Evolutionary conservation across 192 early-diverging fungal genomes (phyloP).

Genomic region (Mortierella hygrophila): DNA sequence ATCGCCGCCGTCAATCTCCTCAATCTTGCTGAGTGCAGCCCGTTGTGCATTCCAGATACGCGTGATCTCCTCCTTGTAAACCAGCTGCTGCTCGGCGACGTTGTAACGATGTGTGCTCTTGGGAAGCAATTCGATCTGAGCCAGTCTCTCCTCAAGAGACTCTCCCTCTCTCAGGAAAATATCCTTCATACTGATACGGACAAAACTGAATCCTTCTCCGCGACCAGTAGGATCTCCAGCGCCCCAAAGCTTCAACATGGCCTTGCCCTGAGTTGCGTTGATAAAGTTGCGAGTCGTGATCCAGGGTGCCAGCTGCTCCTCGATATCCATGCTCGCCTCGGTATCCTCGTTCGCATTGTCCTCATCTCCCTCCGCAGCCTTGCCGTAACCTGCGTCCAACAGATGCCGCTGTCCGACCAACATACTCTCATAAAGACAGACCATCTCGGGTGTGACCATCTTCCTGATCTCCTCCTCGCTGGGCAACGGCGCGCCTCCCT

Average conservation of each 20-base stretch:
- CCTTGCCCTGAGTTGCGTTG: conserved; percentile 92
- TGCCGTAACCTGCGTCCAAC: conserved; percentile 90
- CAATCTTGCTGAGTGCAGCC: conserved; percentile 67
- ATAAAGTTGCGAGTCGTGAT: conserved; percentile 96
- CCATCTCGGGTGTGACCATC: conserved; percentile 93
- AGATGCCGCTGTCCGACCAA: conserved; percentile 92
- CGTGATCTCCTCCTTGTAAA: conserved; percentile 93
- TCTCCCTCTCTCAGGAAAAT: conserved; percentile 93
- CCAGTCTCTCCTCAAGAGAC: conserved; percentile 84
- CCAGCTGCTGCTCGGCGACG: conserved; percentile 95
- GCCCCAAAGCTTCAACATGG: conserved; percentile 95
- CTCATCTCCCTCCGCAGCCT: conserved; percentile 67
- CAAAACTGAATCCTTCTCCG: conserved; percentile 98
- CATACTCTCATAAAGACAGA: conserved; percentile 96
- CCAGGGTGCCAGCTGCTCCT: conserved; percentile 96
- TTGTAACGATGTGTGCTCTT: conserved; percentile 88
- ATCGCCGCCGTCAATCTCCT: conserved; percentile 65
- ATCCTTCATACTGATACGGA: conserved; percentile 97
- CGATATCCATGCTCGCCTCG: conserved; percentile 83
- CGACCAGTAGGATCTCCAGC: conserved; percentile 96
- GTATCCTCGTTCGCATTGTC: conserved; percentile 76
- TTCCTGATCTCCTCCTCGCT: conserved; percentile 92
- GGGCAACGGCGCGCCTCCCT: conserved; percentile 75
- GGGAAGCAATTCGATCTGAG: conserved; percentile 84
- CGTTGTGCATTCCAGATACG: conserved; percentile 95